phyloP scores from a whole-genome alignment of 148 eudicot species.

The Persicaria tinctoria region DNA sequence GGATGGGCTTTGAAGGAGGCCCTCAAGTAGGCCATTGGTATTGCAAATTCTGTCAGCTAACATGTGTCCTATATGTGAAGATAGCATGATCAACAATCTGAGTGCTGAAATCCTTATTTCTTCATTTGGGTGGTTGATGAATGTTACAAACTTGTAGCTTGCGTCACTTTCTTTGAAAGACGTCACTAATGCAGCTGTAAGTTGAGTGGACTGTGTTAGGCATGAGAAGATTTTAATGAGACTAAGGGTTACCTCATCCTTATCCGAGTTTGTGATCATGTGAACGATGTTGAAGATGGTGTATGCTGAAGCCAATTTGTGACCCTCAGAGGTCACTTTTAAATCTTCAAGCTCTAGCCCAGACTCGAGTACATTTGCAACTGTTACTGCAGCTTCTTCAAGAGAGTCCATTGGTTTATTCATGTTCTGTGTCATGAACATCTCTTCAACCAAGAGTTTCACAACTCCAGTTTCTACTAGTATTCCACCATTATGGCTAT shows the following conservation, averaged over 20 bases:
- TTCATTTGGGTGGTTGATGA: slow-evolving; percentile 56
- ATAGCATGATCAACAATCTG: slow-evolving; percentile 48
- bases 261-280: slow-evolving; percentile 44
- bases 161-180: slow-evolving; percentile 70
- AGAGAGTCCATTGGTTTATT: slow-evolving; percentile 43
- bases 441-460: slow-evolving; percentile 44
- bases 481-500: slow-evolving; percentile 38
- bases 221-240: slow-evolving; percentile 53
- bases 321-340: slow-evolving; percentile 39
- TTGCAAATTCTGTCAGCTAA: slow-evolving; percentile 58
- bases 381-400: slow-evolving; percentile 57
- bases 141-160: slow-evolving; percentile 48
- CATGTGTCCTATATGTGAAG: slow-evolving; percentile 64
- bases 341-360: slow-evolving; percentile 43
- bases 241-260: slow-evolving; percentile 48
- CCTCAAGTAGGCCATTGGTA: slow-evolving; percentile 54
- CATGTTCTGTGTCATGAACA: slow-evolving; percentile 35
- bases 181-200: slow-evolving; percentile 35
- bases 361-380: slow-evolving; percentile 73
- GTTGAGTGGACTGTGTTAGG: slow-evolving; percentile 40
- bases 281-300: slow-evolving; percentile 42
- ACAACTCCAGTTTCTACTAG: slow-evolving; percentile 60
- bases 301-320: slow-evolving; percentile 45
- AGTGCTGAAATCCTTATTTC: slow-evolving; percentile 51
- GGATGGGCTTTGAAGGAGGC: slow-evolving; percentile 36